phyloP scores from a whole-genome alignment of 352 stramenopile species.

The Globisporangium lucens region DNA sequence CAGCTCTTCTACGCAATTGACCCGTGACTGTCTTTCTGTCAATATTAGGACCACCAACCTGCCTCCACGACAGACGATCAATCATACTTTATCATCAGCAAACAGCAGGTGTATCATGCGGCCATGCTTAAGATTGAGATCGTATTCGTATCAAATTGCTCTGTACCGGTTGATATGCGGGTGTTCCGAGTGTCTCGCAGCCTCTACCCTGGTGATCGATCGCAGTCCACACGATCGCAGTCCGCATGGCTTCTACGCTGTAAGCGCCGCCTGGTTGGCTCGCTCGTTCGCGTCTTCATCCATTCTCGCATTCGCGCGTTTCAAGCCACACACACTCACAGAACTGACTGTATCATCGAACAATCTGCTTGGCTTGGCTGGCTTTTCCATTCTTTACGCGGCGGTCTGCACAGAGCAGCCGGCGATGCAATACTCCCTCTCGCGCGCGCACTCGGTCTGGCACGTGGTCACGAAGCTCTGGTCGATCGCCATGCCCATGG shows the following conservation, averaged over 20 bases:
- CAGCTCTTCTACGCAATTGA: not conserved
- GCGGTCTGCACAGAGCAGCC: slow-evolving; percentile 15
- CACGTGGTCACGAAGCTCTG: slow-evolving; percentile 20
- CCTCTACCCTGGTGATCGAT: too few species aligned
- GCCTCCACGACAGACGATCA: too few species aligned
- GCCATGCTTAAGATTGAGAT: too few species aligned
- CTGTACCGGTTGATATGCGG: too few species aligned
- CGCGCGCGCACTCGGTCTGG: slow-evolving; percentile 26
- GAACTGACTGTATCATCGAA: too few species aligned
- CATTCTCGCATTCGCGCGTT: not conserved
- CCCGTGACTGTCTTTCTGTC: not conserved
- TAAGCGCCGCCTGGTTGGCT: not conserved
- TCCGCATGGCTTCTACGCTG: not conserved
- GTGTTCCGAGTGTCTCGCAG: too few species aligned
- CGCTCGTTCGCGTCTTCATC: not conserved
- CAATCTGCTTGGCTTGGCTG: not conserved
- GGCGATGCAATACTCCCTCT: slow-evolving; percentile 25
- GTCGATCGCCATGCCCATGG: slow-evolving; percentile 9
- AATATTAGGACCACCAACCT: too few species aligned
- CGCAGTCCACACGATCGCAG: not conserved
- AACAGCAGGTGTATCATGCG: too few species aligned
- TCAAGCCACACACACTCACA: too few species aligned
- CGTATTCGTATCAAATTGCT: too few species aligned
- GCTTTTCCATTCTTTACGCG: not conserved
- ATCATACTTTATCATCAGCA: not conserved